Percentiles rank a stretch among this genome's conserved stretches.
phyloP scores from a whole-genome alignment of 139 green algal genomes.

The Micractinium conductrix region DNA sequence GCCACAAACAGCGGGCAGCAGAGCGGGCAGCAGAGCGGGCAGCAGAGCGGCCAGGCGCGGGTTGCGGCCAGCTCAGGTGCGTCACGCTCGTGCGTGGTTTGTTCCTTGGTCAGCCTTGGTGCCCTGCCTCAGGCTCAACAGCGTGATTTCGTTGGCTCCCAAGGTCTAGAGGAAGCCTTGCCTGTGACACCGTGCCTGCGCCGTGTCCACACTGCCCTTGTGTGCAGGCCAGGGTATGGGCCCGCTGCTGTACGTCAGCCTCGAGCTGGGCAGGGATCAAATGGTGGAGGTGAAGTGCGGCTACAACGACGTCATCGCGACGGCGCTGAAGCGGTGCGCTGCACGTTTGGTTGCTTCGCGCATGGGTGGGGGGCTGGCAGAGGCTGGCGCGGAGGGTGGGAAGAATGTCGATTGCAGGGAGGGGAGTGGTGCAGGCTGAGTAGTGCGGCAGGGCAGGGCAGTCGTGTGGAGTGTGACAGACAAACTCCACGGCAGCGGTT shows the following conservation, averaged over 20 bases:
- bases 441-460: too few species aligned
- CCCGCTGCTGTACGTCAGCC: constrained; percentile 1
- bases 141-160: not conserved
- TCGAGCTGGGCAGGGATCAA: constrained; percentile 20
- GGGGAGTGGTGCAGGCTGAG: not conserved
- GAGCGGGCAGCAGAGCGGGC: not conserved
- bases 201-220: not conserved
- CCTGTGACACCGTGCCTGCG: not conserved
- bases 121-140: not conserved
- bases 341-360: not conserved
- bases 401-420: not conserved
- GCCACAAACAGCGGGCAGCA: not conserved
- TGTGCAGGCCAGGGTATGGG: not conserved
- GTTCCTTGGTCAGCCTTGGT: not conserved
- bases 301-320: not conserved
- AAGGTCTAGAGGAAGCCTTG: too few species aligned
- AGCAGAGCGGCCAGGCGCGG: not conserved
- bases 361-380: not conserved
- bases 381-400: not conserved
- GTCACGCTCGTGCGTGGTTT: not conserved
- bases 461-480: too few species aligned
- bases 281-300: constrained; percentile 8
- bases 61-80: not conserved
- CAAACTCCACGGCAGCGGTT: too few species aligned
- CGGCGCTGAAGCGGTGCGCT: constrained; percentile 21